A percentile compares a stretch with the other conserved stretches of the same genome.
Conservation (phyloP, 2,329 filamentous ascomycete genomes). For the Fusarium sp. region DNA sequence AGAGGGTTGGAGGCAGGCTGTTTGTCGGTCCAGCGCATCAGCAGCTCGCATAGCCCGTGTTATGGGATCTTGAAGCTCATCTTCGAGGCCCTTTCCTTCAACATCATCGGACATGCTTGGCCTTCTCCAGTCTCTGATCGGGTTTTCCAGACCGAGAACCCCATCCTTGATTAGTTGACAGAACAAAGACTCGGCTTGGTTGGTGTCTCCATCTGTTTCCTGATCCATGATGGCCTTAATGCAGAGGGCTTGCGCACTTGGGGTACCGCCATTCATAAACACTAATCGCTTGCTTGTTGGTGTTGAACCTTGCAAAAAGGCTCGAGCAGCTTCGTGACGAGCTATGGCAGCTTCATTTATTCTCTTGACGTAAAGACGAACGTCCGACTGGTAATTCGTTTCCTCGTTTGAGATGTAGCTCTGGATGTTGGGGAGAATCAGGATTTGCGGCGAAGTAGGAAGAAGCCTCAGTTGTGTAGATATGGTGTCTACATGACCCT, state of each 20-base stretch:
- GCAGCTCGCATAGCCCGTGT: conserved; percentile 68
- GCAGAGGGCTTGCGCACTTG: conserved; percentile 65
- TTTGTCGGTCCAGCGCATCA: conserved; percentile 66
- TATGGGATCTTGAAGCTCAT: conserved; percentile 59
- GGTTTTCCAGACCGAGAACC: conserved; percentile 51
- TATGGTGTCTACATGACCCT: conserved; percentile 65
- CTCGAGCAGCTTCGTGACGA: conserved; percentile 60
- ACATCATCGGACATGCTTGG: conserved; percentile 35
- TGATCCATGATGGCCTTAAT: conserved; percentile 65
- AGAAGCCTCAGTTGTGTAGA: conserved; percentile 70
- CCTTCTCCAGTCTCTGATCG: conserved; percentile 38
- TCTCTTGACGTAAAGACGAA: conserved; percentile 56
- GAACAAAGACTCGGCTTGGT: conserved; percentile 64
- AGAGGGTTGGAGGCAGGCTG: conserved; percentile 63
- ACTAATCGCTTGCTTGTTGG: conserved; percentile 64
- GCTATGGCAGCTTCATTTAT: conserved; percentile 62
- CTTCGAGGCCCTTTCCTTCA: conserved; percentile 26
- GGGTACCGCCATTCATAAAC: conserved; percentile 69
- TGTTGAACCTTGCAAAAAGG: conserved; percentile 62
- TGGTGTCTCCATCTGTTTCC: conserved; percentile 60
- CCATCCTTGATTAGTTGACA: conserved; percentile 63
- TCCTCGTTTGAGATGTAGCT: conserved; percentile 55
- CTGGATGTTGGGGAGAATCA: conserved; percentile 65
- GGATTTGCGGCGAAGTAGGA: conserved; percentile 67
- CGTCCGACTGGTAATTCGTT: conserved; percentile 46